Percentiles rank a stretch among this genome's conserved stretches.
Evolutionary conservation across 192 early-diverging fungal species (phyloP).

Genomic region (Powellomyces hirtus): DNA sequence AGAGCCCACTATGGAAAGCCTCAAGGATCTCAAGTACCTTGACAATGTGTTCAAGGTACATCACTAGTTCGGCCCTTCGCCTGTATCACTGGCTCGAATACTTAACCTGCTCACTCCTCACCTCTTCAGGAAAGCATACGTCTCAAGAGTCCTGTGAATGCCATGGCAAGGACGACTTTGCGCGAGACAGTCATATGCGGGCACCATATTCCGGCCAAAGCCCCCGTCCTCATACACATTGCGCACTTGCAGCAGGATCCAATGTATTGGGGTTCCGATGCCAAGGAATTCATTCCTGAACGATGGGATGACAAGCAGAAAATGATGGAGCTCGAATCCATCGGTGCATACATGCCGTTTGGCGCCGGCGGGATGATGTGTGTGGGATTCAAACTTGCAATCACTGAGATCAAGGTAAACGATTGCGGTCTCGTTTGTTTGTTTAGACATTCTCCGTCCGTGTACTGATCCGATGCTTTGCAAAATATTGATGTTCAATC

Average conservation of each 20-base stretch:
- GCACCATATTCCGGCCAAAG: slow-evolving; percentile 36
- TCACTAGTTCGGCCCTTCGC: background rate
- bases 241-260: background rate
- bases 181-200: slow-evolving; percentile 44
- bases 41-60: slow-evolving; percentile 3
- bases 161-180: slow-evolving; percentile 29
- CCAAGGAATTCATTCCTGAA: slow-evolving; percentile 55
- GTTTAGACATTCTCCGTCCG: too few relatives aligned
- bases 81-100: background rate
- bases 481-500: too few relatives aligned
- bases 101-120: too few relatives aligned
- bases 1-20: slow-evolving; percentile 2
- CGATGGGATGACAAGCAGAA: slow-evolving; percentile 40
- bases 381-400: slow-evolving; percentile 21
- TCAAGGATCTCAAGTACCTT: slow-evolving; percentile 17
- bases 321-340: slow-evolving; percentile 16
- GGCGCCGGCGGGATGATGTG: slow-evolving; percentile 33
- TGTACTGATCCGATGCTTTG: too few relatives aligned
- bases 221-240: background rate
- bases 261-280: slow-evolving; percentile 45
- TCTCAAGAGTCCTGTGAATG: slow-evolving; percentile 54
- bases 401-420: slow-evolving; percentile 15
- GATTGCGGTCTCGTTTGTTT: too few relatives aligned
- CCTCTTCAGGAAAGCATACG: slow-evolving; percentile 24
- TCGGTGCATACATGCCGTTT: slow-evolving; percentile 30